Evolutionary conservation across 495 filamentous ascomycete genomes (phyloP), one percentile per base, ranked within the genome.

Genomic region (Aspergillus indologenus): DNA sequence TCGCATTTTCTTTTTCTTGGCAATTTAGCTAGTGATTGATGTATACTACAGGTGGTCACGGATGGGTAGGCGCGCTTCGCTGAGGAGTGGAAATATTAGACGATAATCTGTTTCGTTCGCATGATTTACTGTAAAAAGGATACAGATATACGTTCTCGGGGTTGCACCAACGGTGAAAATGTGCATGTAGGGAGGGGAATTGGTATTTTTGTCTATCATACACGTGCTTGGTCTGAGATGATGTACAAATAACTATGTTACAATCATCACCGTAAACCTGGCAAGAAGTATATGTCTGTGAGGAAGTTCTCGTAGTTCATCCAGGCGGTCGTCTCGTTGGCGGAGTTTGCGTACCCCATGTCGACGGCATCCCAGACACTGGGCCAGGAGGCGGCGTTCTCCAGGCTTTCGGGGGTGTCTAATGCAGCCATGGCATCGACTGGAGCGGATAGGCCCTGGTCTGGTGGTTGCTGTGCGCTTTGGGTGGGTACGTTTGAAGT

Each of bases 351-450:
- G 12, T 52, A 19, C 1, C 42, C 54, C 20, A 68, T 61, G 56
- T 75, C 69, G 51, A 75, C 65, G 8, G 66, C 62, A 43, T 71
- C 70, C 72, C 72, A 75, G 8, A 73, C 66, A 55, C 58, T 66
- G 0, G 69, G 61, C 64, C 69, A 75, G 1, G 63, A 21, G 20
- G 45, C 12, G 0, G 45, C 23, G 18, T 24, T 4, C 11, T 51
- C 48, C 1, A 45, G 31, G n/a, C 52, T 54, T 26, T 67, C 64
- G 11, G 62, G 46, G 26, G 57, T 57, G 22, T 53, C 31, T 11
- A 58, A 51, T 24, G 48, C 34, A 11, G 47, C 43, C 2, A 49
- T 42, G 45, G 40, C 47, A 1, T 34, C 46, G 11, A 43, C 60
- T 6, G 5, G 34, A 15, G 12, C 34, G 5, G 34, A 14, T 14